phyloP scores from a whole-genome alignment of 768 basidiomycete genomes.

The Psilocybe cyanescens region DNA sequence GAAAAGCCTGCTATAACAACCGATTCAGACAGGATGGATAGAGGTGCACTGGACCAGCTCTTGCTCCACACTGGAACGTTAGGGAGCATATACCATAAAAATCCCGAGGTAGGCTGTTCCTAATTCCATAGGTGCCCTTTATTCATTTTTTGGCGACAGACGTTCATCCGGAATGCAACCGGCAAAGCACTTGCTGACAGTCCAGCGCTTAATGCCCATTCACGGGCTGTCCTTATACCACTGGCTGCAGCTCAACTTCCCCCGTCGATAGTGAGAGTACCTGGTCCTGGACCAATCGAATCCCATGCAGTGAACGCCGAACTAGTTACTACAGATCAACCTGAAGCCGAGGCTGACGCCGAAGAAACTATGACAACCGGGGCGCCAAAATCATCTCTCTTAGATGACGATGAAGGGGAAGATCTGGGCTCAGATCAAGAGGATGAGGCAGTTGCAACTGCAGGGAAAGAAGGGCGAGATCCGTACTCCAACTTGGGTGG shows the following conservation, averaged over 20 bases:
- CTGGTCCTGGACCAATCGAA: conserved; percentile 69
- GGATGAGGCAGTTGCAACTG: conserved; percentile 40
- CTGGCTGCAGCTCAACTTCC: conserved; percentile 57
- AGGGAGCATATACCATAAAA: conserved; percentile 97
- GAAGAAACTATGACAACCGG: conserved; percentile 34
- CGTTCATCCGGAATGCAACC: conserved; percentile 90
- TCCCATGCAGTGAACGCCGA: conserved; percentile 32
- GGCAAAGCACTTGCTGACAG: conserved; percentile 86
- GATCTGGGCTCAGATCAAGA: conserved; percentile 37
- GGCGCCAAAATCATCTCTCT: conserved; percentile 17
- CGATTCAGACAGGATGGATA: conserved; percentile 96
- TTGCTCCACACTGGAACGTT: conserved; percentile 92
- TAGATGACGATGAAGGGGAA: conserved; percentile 32
- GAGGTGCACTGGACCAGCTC: conserved; percentile 93
- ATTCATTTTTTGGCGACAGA: conserved; percentile 45
- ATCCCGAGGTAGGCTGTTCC: conserved; percentile 72
- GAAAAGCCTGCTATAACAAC: conserved; percentile 98
- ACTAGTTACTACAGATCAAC: conserved; percentile 26
- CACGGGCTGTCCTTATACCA: conserved; percentile 71
- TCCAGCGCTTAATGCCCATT: conserved; percentile 85
- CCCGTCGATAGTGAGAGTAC: conserved; percentile 46
- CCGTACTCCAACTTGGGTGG: conserved; percentile 85
- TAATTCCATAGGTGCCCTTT: background rate
- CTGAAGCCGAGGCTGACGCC: conserved; percentile 23
- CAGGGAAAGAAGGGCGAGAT: conserved; percentile 43